Conservation (phyloP, 2,329 filamentous ascomycete genomes). For the Chlorencoelia australis region DNA sequence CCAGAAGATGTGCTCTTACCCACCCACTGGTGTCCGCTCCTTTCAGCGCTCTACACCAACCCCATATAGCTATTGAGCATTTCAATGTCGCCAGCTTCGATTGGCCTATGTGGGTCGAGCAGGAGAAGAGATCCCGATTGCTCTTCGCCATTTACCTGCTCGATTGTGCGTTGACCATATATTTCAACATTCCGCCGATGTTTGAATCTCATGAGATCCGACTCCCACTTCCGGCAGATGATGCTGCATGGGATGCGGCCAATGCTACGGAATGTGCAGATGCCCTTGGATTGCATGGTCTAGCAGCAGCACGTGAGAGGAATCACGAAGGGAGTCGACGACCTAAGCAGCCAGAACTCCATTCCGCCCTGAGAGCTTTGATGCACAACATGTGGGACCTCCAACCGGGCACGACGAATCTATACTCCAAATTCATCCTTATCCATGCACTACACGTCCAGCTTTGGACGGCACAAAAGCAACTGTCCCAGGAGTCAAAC, state of each 20-base stretch:
- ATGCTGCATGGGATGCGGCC: conserved; percentile 62
- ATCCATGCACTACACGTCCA: conserved; percentile 59
- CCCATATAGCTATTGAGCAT: conserved; percentile 36
- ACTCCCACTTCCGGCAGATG: conserved; percentile 61
- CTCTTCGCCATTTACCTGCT: conserved; percentile 56
- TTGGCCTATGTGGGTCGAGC: conserved; percentile 59
- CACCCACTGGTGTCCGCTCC: conserved; percentile 40
- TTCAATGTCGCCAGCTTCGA: conserved; percentile 45
- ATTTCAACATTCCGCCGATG: conserved; percentile 57
- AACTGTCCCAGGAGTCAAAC: conserved; percentile 27
- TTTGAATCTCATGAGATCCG: conserved; percentile 55
- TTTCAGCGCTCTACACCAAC: conserved; percentile 52
- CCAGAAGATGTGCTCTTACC: conserved; percentile 46
- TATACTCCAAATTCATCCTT: conserved; percentile 64
- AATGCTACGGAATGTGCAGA: conserved; percentile 49
- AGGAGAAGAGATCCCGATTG: conserved; percentile 57
- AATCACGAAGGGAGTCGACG: conserved; percentile 55
- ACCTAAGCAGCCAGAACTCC: conserved; percentile 54
- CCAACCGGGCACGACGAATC: conserved; percentile 55
- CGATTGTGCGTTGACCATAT: conserved; percentile 57
- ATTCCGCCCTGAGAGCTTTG: conserved; percentile 50
- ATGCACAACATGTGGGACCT: conserved; percentile 49
- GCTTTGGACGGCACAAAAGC: conserved; percentile 42
- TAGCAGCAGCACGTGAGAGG: conserved; percentile 39
- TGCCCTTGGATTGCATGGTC: conserved; percentile 53